These are phyloP conservation scores for Taphrina flavorubra DNA, from an alignment of 1,139 yeast genomes.

Conservation along the genomic window DNA sequence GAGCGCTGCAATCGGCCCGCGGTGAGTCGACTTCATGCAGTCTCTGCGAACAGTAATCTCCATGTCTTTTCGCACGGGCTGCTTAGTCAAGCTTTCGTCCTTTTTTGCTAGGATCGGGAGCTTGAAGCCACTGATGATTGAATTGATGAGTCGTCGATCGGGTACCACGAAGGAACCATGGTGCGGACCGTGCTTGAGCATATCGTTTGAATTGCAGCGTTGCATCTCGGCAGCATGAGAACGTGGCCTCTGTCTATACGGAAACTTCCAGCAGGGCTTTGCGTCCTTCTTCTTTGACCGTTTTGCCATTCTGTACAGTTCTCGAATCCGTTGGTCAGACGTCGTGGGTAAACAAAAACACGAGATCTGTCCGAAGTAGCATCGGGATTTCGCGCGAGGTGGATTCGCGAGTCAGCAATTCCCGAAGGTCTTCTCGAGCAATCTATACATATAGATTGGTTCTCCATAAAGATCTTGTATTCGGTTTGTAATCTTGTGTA, in stretches of 20 bases:
- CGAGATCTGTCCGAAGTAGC: not conserved
- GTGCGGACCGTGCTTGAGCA: not conserved
- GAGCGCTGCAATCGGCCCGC: too few species aligned
- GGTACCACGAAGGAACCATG: slow-evolving; percentile 14
- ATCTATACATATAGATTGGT: not conserved
- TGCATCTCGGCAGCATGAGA: slow-evolving; percentile 19
- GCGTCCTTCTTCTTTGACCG: not conserved
- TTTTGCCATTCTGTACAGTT: not conserved
- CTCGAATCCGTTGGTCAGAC: not conserved
- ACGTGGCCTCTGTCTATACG: not conserved
- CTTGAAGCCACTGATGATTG: not conserved
- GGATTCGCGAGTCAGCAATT: not conserved
- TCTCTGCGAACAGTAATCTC: not conserved
- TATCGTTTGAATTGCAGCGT: not conserved
- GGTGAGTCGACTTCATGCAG: not conserved
- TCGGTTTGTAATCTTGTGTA: too few species aligned
- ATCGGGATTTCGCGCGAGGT: too few species aligned
- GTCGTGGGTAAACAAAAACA: not conserved
- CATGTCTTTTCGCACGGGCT: not conserved
- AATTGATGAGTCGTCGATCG: not conserved
- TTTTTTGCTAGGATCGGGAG: not conserved
- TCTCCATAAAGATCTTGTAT: not conserved
- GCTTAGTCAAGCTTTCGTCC: not conserved
- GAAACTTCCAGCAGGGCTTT: not conserved
- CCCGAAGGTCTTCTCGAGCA: not conserved